Base-by-base conservation (phyloP, 2,329 filamentous ascomycete species). In the Teratosphaeriaceae sp. region DNA sequence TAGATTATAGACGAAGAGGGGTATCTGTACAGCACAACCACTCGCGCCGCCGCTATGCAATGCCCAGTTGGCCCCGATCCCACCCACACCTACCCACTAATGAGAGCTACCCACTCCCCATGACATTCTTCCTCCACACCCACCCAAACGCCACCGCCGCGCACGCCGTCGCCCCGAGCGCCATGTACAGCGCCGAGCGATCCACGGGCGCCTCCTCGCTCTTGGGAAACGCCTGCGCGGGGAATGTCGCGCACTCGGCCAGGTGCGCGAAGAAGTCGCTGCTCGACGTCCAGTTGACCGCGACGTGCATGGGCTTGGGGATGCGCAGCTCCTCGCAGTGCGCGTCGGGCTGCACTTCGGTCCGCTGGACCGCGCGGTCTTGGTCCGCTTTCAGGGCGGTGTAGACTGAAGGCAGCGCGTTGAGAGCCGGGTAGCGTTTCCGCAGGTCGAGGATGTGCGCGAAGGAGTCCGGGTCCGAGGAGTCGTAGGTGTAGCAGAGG, bases 401-500 rank as follows among this genome's bases (percentile, higher is more conserved):
- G 62, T 94, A 98, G 6, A 98, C 83, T 7, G 87, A 84, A 0
- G 92, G 92, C 21, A 98, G 71, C n/a, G 87, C 82, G 61, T 94
- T 85, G 2, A 98, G 76, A 43, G 92, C 84, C 0, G 88, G 81
- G 53, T 90, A 85, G 56, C 82, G 85, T 43, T 79, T 76, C 33
- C 89, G 82, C 38, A 96, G 72, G 15, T 85, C 78, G 27, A 90
- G 85, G 41, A 98, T 88, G 59, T 97, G 89, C 1, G 85, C 81
- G 64, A 98, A 98, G 3, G 88, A 95, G 64, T 97, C 89, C 0
- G 92, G 90, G 49, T 98, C 89, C 1, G 88, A 94, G 2, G 90
- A 97, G 68, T 98, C 92, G 67, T 97, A 98, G 1, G 88, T 83
- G 66, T 94, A 97, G 66, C 90, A 94, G 35, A 98, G 77, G 19